Evolutionary conservation across 23 red algal genomes (phyloP), one percentile per base, ranked within the genome.

Genomic region (Chondrus crispus): DNA sequence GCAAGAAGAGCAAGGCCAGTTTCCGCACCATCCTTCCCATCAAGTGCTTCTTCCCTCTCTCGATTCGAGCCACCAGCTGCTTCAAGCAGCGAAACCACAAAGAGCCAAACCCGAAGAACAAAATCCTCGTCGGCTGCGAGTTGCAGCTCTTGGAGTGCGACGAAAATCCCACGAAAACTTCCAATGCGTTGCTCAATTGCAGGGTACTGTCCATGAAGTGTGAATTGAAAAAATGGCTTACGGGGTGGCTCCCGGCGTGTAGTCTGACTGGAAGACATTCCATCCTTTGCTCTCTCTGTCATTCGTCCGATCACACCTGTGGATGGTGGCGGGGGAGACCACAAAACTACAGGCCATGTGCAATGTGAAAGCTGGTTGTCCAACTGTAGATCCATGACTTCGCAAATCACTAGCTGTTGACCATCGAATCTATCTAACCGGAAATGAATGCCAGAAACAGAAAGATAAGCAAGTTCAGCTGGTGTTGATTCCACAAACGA

Each of bases 331-430:
- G 92, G 92, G 2, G 91, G 91, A 63, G 92, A 87, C 92, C 92
- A 94, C 39, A 94, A 44, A 53, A 94, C 78, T 5, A 98, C 96
- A 11, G 91, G 91, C 96, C 96, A 98, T 33, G 85, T 82, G 58
- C 91, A 89, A 28, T 81, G 74, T 18, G 82, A 70, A 33, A 95
- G 80, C 48, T 94, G 91, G 44, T 98, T 98, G 60, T 98, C 96
- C 39, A 98, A 48, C 77, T 98, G 96, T 14, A 98, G 12, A 73
- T 95, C 96, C 54, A 80, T 85, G 22, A 94, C 74, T 28, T 94
- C 75, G 63, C 85, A 86, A 22, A 82, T 66, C 13, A 84, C 57
- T 19, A 94, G 70, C 76, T 94, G 81, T 62, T 80, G 85, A 38
- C 83, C 85, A 33, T 85, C 78, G 68, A 88, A 90, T 57, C 81